A percentile compares a stretch with the other conserved stretches of the same genome.
Evolutionary conservation across 2,329 filamentous ascomycete genomes (phyloP).

Genomic region (Fusarium staphyleae): DNA sequence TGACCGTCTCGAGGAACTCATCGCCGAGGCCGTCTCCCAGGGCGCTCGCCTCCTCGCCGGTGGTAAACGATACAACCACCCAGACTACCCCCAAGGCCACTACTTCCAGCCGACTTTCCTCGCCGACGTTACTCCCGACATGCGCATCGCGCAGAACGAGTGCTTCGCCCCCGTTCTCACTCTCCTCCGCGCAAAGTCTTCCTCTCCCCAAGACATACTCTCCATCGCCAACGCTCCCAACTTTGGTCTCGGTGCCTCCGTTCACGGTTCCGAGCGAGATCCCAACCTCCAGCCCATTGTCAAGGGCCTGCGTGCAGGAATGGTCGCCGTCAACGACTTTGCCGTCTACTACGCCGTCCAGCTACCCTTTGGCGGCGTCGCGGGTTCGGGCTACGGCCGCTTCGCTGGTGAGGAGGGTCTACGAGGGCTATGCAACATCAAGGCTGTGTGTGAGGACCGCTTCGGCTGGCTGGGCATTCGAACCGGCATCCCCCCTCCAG

Average conservation of each 20-base stretch:
- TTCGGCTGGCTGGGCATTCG: conserved; percentile 66
- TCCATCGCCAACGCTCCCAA: conserved; percentile 80
- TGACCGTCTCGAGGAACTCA: conserved; percentile 74
- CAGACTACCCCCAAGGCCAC: conserved; percentile 77
- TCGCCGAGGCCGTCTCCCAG: conserved; percentile 76
- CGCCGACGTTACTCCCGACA: conserved; percentile 83
- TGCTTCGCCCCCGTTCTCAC: conserved; percentile 93
- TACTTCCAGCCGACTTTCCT: conserved; percentile 94
- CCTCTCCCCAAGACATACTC: conserved; percentile 69
- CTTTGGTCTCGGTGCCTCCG: conserved; percentile 87
- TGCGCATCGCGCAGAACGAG: conserved; percentile 89
- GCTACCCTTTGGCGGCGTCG: conserved; percentile 91
- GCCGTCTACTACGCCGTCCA: conserved; percentile 92
- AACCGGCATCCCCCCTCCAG: conserved; percentile 80
- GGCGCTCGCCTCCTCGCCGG: conserved; percentile 85
- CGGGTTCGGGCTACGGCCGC: conserved; percentile 87
- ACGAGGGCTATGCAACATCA: conserved; percentile 83
- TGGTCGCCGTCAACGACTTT: conserved; percentile 97
- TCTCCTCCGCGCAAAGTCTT: conserved; percentile 75
- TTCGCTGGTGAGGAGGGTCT: conserved; percentile 93
- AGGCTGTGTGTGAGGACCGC: conserved; percentile 83
- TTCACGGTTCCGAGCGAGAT: conserved; percentile 76
- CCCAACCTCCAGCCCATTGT: conserved; percentile 70
- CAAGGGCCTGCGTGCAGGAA: conserved; percentile 76
- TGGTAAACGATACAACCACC: conserved; percentile 75